Base-by-base conservation (phyloP, 2,329 filamentous ascomycete genomes). In the Macroventuria anomochaeta region DNA sequence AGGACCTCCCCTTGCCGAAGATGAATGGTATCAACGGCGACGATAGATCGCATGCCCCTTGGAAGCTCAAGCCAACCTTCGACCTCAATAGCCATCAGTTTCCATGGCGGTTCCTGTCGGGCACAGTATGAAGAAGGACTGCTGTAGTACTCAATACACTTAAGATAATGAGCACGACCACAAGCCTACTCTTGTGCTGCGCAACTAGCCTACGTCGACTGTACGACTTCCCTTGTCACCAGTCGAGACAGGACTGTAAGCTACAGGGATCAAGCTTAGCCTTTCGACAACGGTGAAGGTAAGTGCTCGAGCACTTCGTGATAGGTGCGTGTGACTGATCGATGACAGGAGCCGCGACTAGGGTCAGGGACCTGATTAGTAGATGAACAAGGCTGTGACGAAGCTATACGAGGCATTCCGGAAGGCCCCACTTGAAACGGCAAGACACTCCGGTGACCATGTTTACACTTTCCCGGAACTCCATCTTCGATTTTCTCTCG, bases 91-190 rank as follows among this genome's bases (percentile, higher is more conserved):
- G 58, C 40, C 65, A 59, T 25, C 67, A 71, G 11, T 73, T 74
- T 40, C 65, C 64, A 26, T 73, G 71, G 71, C 70, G 65, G 15
- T 73, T 74, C 38, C 32, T 74, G 12, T 65, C 69, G 46, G 71
- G 71, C 2, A 67, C 64, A 8, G 54, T 71, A 15, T 73, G 59
- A 72, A 33, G 25, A n/a, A 21, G 23, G 7, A 17, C 37, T 15
- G n/a, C 18, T 13, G 23, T 17, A 29, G 18, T n/a, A 8, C 31
- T 18, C 25, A 15, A 26, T 23, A 7, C 18, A 36, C 11, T 31
- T 18, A 23, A 36, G n/a, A 23, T 26, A 13, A 5, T 40, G 17
- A 23, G 11, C 18, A 13, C 37, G 7, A 41, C 11, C 15, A 29
- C 23, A 17, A n/a, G 7, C 15, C n/a, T 20, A 7, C 7, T 33